Conservation (phyloP, 2,329 filamentous ascomycete genomes). For the Fusarium sp. region DNA sequence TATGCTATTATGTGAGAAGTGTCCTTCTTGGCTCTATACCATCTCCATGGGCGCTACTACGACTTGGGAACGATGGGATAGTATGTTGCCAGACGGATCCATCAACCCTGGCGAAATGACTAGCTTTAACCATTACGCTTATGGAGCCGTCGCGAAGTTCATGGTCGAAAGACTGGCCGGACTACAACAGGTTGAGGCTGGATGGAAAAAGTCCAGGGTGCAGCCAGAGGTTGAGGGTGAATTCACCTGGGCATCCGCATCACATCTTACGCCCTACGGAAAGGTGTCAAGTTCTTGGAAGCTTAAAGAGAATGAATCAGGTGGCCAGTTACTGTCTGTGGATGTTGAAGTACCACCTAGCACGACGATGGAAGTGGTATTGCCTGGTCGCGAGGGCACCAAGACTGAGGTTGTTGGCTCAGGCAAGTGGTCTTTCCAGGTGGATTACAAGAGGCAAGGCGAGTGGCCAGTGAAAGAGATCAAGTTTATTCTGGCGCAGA, state of each 20-base stretch:
- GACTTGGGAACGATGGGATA: constrained; percentile 62
- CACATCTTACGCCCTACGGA: constrained; percentile 45
- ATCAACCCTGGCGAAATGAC: constrained; percentile 61
- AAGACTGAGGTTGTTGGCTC: constrained; percentile 36
- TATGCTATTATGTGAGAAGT: constrained; percentile 55
- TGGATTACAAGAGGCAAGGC: background rate
- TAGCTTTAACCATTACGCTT: constrained; percentile 60
- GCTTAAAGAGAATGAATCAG: constrained; percentile 26
- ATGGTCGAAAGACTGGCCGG: constrained; percentile 52
- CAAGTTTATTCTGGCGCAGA: constrained; percentile 15
- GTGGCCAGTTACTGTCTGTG: constrained; percentile 6
- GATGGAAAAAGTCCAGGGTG: constrained; percentile 46
- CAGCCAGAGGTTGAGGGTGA: constrained; percentile 39
- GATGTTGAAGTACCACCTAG: constrained; percentile 35
- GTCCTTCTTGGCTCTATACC: constrained; percentile 58
- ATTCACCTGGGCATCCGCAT: constrained; percentile 38
- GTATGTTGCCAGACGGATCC: constrained; percentile 54
- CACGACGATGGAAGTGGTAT: constrained; percentile 42
- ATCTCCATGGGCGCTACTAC: constrained; percentile 59
- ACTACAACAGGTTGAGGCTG: constrained; percentile 37
- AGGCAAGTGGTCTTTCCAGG: constrained; percentile 38
- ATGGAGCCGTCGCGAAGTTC: constrained; percentile 58
- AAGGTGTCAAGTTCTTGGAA: constrained; percentile 42
- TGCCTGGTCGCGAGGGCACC: constrained; percentile 16
- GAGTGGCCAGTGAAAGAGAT: constrained; percentile 33